phyloP scores from a whole-genome alignment of 345 rosid species.

The Melaleuca quinquenervia region DNA sequence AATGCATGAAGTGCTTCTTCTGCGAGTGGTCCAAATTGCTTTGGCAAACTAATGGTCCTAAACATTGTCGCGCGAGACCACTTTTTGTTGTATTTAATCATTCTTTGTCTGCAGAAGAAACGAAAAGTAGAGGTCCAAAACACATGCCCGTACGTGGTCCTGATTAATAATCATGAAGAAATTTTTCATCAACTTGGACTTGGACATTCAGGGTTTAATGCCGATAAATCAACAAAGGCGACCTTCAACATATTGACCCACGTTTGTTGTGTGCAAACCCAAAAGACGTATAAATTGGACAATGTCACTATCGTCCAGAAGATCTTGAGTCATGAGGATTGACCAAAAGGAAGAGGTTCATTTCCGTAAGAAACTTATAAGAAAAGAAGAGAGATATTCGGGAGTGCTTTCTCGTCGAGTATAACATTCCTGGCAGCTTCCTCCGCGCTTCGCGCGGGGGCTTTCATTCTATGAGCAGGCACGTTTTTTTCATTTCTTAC shows the following conservation, averaged over 20 bases:
- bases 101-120: not conserved
- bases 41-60: not conserved
- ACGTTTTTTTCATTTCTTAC: not conserved
- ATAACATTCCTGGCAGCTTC: not conserved
- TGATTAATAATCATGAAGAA: not conserved
- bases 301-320: not conserved
- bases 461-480: no score
- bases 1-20: not conserved
- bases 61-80: not conserved
- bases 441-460: not conserved
- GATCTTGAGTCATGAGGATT: not conserved
- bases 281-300: not conserved
- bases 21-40: not conserved
- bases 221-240: not conserved
- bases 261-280: not conserved
- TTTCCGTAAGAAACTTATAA: not conserved
- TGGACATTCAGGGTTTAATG: not conserved
- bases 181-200: not conserved
- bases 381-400: not conserved
- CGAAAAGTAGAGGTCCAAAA: not conserved
- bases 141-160: not conserved
- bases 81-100: not conserved
- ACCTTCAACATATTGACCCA: not conserved
- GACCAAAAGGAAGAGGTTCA: not conserved
- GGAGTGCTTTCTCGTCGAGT: not conserved